phyloP scores from a whole-genome alignment of 768 basidiomycete species.

The Phlegmacium glaucopus region DNA sequence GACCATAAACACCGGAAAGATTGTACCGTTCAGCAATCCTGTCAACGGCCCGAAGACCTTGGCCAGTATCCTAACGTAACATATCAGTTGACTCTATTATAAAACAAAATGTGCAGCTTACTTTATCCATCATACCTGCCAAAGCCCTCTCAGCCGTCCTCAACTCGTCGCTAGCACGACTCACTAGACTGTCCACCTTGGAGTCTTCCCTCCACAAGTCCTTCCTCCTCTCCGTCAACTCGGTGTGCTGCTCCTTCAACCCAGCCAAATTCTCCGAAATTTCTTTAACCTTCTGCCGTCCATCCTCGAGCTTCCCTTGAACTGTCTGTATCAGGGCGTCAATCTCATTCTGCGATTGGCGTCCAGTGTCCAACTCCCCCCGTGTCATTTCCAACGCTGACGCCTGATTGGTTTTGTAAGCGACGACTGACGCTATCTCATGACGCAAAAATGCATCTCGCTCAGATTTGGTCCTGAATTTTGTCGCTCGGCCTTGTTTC shows the following conservation, averaged over 20 bases:
- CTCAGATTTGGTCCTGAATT: slow-evolving; percentile 80
- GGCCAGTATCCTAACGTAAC: slow-evolving; percentile 73
- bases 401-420: slow-evolving; percentile 54
- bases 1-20: slow-evolving; percentile 87
- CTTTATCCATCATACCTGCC: slow-evolving; percentile 96
- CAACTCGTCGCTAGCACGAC: slow-evolving; percentile 77
- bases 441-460: slow-evolving; percentile 79
- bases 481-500: slow-evolving; percentile 86
- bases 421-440: slow-evolving; percentile 71
- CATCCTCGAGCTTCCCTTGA: slow-evolving; percentile 61
- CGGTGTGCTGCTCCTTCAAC: slow-evolving; percentile 67
- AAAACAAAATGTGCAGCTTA: slow-evolving; percentile 24
- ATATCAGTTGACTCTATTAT: not conserved
- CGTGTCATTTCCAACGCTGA: slow-evolving; percentile 52
- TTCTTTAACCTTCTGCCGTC: slow-evolving; percentile 51
- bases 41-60: slow-evolving; percentile 83
- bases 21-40: slow-evolving; percentile 74
- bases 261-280: slow-evolving; percentile 55
- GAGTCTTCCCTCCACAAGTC: slow-evolving; percentile 95
- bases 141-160: slow-evolving; percentile 75
- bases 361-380: slow-evolving; percentile 45
- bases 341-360: slow-evolving; percentile 49
- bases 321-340: slow-evolving; percentile 56
- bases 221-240: slow-evolving; percentile 78
- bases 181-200: slow-evolving; percentile 74